Base-by-base conservation (phyloP, 2,329 filamentous ascomycete genomes). In the Seiridium cupressi region DNA sequence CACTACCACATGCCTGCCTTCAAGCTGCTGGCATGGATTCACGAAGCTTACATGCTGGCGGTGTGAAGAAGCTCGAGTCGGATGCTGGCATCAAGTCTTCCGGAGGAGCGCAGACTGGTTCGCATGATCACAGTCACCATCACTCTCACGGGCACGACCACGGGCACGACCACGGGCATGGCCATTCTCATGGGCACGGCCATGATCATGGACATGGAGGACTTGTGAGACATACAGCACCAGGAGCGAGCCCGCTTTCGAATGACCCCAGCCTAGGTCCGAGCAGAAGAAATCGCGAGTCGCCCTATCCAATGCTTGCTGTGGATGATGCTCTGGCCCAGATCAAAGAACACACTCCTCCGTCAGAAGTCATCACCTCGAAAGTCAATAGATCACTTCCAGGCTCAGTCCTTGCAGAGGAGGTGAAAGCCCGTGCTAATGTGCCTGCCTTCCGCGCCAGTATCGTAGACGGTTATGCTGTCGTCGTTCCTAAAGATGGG, bases 391-490 rank as follows among this genome's bases (percentile, higher is more conserved):
- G 83, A 40, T 76, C 77, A 2, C 78, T 98, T 0, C 84, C 94
- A 1, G 92, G 92, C 6, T 86, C 84, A 7, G 89, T 98, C 0
- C 79, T 99, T 1, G 93, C 94, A 0, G 87, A 93, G 70, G 90
- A 96, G 65, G 89, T 99, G 32, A 84, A 81, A 44, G 92, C 95
- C 0, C 77, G 77, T 3, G 94, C 97, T 72, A 86, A 89, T 6
- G 95, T 99, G 0, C 95, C 95, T 0, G 95, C 94, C 0, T 99
- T 96, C 76, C 83, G 93, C 61, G 95, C 95, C 18, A 98, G 94
- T 71, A 98, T 97, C 46, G 95, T 99, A 0, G 95, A 99, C 73
- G 95, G 95, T 1, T 99, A 99, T 70, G 95, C 95, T 2, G 85
- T 96, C 0, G 87, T 93, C 44, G 89, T 86, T 5, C 82, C 84